Evolutionary conservation across 345 rosid genomes (phyloP).

Genomic region (Capsella bursapastoris): DNA sequence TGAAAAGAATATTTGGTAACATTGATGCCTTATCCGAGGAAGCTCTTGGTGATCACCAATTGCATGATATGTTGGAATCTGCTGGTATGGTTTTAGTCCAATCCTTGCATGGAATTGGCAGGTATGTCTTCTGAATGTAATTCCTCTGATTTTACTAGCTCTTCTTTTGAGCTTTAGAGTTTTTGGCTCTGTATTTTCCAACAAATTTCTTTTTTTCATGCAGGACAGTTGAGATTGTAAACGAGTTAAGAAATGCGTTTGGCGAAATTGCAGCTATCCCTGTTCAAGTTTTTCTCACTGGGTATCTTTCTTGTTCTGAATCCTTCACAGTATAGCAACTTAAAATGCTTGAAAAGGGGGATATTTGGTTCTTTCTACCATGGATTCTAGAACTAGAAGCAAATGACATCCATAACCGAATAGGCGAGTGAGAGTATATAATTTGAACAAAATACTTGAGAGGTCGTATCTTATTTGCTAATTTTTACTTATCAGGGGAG

Average conservation of each 20-base stretch:
- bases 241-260: conserved; percentile 60
- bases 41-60: conserved; percentile 41
- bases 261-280: conserved; percentile 61
- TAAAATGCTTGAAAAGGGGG: not conserved
- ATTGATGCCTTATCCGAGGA: conserved; percentile 23
- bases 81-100: conserved; percentile 87
- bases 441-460: not conserved
- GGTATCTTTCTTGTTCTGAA: conserved; percentile 51
- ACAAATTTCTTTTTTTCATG: conserved; percentile 29
- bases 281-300: conserved; percentile 71
- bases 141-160: not conserved
- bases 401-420: not conserved
- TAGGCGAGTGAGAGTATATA: not conserved
- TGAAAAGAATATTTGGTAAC: conserved; percentile 44
- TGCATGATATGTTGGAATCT: conserved; percentile 61
- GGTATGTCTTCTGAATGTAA: conserved; percentile 47
- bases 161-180: not conserved
- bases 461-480: not conserved
- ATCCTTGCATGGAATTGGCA: conserved; percentile 66
- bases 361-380: conserved; percentile 4
- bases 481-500: not conserved
- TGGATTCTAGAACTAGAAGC: conserved; percentile 3
- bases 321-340: conserved; percentile 11
- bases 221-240: conserved; percentile 69
- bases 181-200: conserved; percentile 3